These are phyloP conservation scores for Drechslerella stenobrocha DNA, from an alignment of 2,329 filamentous ascomycete species.

Conservation along the genomic window DNA sequence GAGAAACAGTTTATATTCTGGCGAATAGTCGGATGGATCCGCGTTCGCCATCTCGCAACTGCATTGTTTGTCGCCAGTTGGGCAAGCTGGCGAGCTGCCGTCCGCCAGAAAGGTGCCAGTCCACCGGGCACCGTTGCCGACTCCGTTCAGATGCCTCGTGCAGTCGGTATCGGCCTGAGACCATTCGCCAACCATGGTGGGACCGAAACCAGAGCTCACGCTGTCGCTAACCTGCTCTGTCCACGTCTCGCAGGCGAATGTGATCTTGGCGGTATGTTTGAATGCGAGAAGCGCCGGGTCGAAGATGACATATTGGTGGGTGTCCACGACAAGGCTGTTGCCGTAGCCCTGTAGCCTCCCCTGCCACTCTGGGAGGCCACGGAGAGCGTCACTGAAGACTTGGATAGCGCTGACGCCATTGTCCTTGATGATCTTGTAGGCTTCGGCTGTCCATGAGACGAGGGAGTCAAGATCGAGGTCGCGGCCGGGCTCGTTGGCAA, in stretches of 20 bases:
- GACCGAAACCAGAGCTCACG: slow-evolving; percentile 83
- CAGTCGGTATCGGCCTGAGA: slow-evolving; percentile 97
- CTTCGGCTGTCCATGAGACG: slow-evolving; percentile 75
- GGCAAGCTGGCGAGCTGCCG: slow-evolving; percentile 71
- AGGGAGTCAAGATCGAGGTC: slow-evolving; percentile 68
- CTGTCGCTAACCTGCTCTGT: slow-evolving; percentile 73
- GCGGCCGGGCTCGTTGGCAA: slow-evolving; percentile 94
- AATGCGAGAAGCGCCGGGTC: slow-evolving; percentile 82
- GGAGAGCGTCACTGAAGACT: slow-evolving; percentile 92
- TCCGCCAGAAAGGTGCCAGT: slow-evolving; percentile 73
- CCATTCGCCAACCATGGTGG: slow-evolving; percentile 95
- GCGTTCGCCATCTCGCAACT: slow-evolving; percentile 77
- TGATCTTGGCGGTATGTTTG: slow-evolving; percentile 78
- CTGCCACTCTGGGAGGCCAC: slow-evolving; percentile 88
- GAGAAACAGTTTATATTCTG: slow-evolving; percentile 80
- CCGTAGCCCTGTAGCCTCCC: slow-evolving; percentile 73
- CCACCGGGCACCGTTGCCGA: slow-evolving; percentile 81
- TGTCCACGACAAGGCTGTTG: slow-evolving; percentile 82
- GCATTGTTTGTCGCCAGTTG: slow-evolving; percentile 67
- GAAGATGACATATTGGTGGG: slow-evolving; percentile 98
- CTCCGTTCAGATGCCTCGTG: slow-evolving; percentile 81
- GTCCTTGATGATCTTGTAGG: slow-evolving; percentile 70
- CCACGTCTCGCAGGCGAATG: slow-evolving; percentile 90
- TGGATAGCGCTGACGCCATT: slow-evolving; percentile 73
- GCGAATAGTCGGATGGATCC: slow-evolving; percentile 69